Conservation (phyloP, 257 asterid species). For the Ligustrum vulgare region DNA sequence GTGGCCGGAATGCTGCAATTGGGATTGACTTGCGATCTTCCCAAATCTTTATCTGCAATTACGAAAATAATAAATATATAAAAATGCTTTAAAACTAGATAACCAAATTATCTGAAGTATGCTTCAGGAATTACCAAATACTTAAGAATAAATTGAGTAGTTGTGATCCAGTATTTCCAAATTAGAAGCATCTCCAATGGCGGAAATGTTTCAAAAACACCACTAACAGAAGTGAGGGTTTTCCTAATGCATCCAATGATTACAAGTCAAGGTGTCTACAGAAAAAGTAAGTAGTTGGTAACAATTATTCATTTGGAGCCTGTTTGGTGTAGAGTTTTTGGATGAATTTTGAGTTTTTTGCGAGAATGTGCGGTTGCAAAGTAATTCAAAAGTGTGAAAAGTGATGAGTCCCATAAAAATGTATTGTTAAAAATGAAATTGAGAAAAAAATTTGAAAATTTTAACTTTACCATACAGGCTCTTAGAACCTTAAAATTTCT, state of each 20-base stretch:
- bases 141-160: conserved; percentile 14
- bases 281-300: neutral
- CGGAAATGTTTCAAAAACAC: neutral
- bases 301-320: neutral
- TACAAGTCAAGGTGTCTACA: neutral
- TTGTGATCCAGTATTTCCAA: conserved; percentile 12
- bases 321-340: neutral
- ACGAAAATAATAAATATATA: neutral
- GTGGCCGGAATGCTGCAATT: conserved; percentile 86
- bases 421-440: too few relatives aligned
- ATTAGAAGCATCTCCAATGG: neutral
- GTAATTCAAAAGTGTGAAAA: too few relatives aligned
- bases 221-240: neutral
- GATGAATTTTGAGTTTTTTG: too few relatives aligned
- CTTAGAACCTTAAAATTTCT: neutral
- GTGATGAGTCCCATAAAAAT: too few relatives aligned
- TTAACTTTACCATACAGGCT: too few relatives aligned
- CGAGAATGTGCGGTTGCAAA: too few relatives aligned
- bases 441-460: too few relatives aligned
- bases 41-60: conserved; percentile 90
- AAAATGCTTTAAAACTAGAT: conserved; percentile 5
- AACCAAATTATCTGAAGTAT: neutral
- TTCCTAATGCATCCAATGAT: neutral
- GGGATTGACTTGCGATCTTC: conserved; percentile 83
- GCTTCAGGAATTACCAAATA: neutral